Conservation (phyloP, 805 yeast species). For the Cyberlindnera subsufficiens region DNA sequence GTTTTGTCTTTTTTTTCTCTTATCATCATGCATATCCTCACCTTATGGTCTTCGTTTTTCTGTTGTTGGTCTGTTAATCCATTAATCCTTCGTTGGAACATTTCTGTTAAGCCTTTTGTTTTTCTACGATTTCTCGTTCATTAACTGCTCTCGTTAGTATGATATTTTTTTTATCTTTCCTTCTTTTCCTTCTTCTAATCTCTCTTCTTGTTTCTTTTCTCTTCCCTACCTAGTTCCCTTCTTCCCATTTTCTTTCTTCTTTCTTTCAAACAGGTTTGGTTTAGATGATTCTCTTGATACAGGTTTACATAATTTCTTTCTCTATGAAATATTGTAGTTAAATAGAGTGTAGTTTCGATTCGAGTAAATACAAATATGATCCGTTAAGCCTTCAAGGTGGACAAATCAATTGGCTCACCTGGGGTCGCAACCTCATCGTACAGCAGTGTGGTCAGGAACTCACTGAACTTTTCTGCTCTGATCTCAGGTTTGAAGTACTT, state of each 20-base stretch:
- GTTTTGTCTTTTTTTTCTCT: no score
- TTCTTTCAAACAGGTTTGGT: no score
- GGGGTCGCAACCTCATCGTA: slow-evolving; percentile 53
- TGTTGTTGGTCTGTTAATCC: not conserved
- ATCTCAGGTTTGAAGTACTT: slow-evolving; percentile 67
- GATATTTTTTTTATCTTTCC: not conserved
- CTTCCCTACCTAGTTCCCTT: not conserved
- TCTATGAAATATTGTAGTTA: no score
- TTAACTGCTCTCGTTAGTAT: not conserved
- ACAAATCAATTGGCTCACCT: slow-evolving; percentile 24
- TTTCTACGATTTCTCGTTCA: not conserved
- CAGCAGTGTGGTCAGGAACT: slow-evolving; percentile 68
- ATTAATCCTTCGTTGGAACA: not conserved
- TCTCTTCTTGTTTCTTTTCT: not conserved
- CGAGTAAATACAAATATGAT: no score
- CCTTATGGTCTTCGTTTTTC: not conserved
- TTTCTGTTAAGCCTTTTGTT: not conserved
- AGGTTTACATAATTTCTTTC: no score
- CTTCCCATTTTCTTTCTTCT: no score
- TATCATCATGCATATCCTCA: not conserved
- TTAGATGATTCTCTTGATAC: no score
- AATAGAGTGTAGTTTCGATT: no score
- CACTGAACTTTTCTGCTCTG: slow-evolving; percentile 64
- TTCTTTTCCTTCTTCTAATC: not conserved
- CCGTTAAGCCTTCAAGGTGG: slow-evolving; percentile 10